Evolutionary conservation across 2,329 filamentous ascomycete genomes (phyloP), one percentile per base, ranked within the genome.

Genomic region (Alternaria sp.): DNA sequence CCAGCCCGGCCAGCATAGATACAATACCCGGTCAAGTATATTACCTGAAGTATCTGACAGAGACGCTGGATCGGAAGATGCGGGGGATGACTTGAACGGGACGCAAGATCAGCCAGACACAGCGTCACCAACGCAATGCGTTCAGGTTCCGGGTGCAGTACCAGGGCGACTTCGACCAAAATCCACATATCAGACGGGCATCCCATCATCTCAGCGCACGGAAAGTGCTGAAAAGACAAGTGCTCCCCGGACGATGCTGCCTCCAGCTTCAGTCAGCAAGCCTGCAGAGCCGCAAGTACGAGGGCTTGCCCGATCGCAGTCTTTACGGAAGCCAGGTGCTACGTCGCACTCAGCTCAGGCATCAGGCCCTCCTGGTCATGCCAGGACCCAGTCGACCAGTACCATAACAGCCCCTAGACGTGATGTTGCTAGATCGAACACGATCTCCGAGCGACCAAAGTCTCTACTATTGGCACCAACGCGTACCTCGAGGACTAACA

Each of bases 1-100:
- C 15, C 77, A 79, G 54, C 73, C 70, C 36, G 76, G 76, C n/a
- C 70, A 74, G 21, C 54, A 69, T n/a, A 76, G 58, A 49, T 59
- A 65, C 21, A 61, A 54, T 44, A 66, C 70, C 26, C 64, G 65
- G 9, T 58, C 59, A 47, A 57, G 57, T 56, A 65, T 56, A 44
- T 25, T 58, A 19, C 40, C 57, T 17, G 57, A 66, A 13, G 21
- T 44, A 19, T 54, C 60, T 23, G 56, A 57, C 17, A 60, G 32
- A 19, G 61, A 50, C 10, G 15, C 36, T 25, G 56, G 59, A 8
- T n/a, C 30, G 12, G 54, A 58, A 32, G 50, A 60, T 17, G 17
- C 25, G 36, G 47, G 21, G 11, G 25, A 15, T 17, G 44, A 15
- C 45, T 30, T 30, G 17, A 51, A 17, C 36, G 36, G 52, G n/a